Base-by-base conservation (phyloP, 345 rosid species). In the Garcia nutans region DNA sequence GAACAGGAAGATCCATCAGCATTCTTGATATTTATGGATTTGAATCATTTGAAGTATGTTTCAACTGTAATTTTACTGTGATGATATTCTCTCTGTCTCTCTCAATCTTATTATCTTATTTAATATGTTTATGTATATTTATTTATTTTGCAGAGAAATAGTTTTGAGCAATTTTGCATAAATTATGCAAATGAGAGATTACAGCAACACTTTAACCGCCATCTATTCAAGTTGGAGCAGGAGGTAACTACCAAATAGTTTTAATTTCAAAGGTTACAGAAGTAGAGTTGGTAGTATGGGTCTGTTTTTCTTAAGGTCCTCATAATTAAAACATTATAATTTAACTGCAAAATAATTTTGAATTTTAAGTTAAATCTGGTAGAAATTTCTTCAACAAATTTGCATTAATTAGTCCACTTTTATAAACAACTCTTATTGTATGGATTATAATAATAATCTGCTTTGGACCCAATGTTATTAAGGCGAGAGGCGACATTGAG, bases 21-120 rank as follows among this genome's bases (percentile, higher is more conserved):
- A 96, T 96, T 88, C 97, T 96, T 78, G 99, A 96, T 84, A 96
- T 96, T 67, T 96, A 96, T 78, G 99, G 99, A 80, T 96, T 96
- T 80, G 99, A 96, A 84, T 96, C 99, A 20, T 96, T 96, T 89
- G 90, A 92, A 80, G 99, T 96, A 88, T 76, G 91, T 72, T 72
- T 22, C 77, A 16, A 61, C 9, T 19, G 10, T 71, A 15, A 26
- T 58, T 79, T 66, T 76, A 57, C 78, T 58, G 59, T 76, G 77
- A 77, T 20, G 75, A 66, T 37, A 37, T 37, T 37, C 41, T 72
- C 45, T 56, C 22, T 64, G 57, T 76, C 31, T 68, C 65, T 73
- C 9, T 63, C 42, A 70, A 26, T 59, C 37, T 65, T 69, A 37
- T 73, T 70, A 82, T 75, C 49, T 61, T 9, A 62, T 71, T 37